Evolutionary conservation across 441 rosid species (phyloP).

Genomic region (Eutrema salsugineum): DNA sequence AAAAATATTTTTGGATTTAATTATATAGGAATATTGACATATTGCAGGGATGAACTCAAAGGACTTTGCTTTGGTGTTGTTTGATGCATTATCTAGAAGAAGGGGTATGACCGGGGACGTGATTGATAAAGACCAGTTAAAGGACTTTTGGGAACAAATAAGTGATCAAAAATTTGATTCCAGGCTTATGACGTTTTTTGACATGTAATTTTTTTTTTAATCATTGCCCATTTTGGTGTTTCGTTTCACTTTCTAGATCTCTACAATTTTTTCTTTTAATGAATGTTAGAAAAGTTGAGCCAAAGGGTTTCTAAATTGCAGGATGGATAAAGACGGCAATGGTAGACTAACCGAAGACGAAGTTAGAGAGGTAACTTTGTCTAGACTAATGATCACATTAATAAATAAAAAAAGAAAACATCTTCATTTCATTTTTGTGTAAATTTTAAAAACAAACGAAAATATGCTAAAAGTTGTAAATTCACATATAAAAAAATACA

Average conservation of each 20-base stretch:
- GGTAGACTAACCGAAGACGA: constrained; percentile 50
- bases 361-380: constrained; percentile 43
- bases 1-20: neutral
- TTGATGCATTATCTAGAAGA: constrained; percentile 44
- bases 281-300: neutral
- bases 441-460: neutral
- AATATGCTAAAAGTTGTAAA: neutral
- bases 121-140: constrained; percentile 27
- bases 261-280: neutral
- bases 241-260: neutral
- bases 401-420: too few relatives aligned
- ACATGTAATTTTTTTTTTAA: constrained; percentile 36
- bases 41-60: constrained; percentile 48
- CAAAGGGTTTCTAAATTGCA: constrained; percentile 21
- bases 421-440: neutral
- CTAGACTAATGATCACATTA: neutral
- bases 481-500: neutral
- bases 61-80: constrained; percentile 41
- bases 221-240: neutral
- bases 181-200: constrained; percentile 50
- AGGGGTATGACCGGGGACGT: constrained; percentile 33
- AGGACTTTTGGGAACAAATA: constrained; percentile 54
- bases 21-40: neutral
- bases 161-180: constrained; percentile 48
- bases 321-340: constrained; percentile 59